These are phyloP conservation scores for Xylaria multiplex DNA, from an alignment of 2,329 filamentous ascomycete genomes.

Conservation along the genomic window DNA sequence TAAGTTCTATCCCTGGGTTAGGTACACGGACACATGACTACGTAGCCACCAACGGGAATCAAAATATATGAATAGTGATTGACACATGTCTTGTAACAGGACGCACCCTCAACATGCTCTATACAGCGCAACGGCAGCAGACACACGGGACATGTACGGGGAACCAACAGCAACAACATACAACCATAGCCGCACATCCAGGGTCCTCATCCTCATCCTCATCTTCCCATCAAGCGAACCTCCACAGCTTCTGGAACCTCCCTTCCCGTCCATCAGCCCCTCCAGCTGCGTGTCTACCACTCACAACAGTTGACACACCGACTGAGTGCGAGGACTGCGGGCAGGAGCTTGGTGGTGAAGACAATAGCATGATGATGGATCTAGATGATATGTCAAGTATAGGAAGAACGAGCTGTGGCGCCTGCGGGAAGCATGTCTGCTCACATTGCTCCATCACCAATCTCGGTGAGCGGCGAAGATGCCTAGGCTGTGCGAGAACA, in stretches of 20 bases:
- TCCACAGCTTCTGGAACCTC: slow-evolving; percentile 72
- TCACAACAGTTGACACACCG: slow-evolving; percentile 39
- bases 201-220: slow-evolving; percentile 17
- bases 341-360: slow-evolving; percentile 38
- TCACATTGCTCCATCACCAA: slow-evolving; percentile 69
- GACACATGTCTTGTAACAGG: slow-evolving; percentile 52
- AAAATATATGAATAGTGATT: slow-evolving; percentile 13
- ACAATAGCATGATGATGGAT: slow-evolving; percentile 44
- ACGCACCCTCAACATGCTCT: slow-evolving; percentile 67
- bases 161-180: slow-evolving; percentile 24
- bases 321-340: slow-evolving; percentile 67
- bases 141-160: slow-evolving; percentile 32
- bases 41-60: neutral
- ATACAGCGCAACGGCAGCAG: slow-evolving; percentile 60
- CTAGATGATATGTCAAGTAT: slow-evolving; percentile 53
- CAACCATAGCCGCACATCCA: slow-evolving; percentile 32
- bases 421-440: slow-evolving; percentile 66
- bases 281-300: slow-evolving; percentile 38
- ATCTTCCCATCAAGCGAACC: slow-evolving; percentile 57
- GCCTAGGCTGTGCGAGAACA: slow-evolving; percentile 61
- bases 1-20: slow-evolving; percentile 51
- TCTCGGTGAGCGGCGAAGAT: slow-evolving; percentile 63
- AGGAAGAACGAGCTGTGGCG: slow-evolving; percentile 55
- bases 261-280: slow-evolving; percentile 51
- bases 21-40: neutral